Evolutionary conservation across 805 yeast species (phyloP).

Genomic region (Cyberlindnera bimundalis): DNA sequence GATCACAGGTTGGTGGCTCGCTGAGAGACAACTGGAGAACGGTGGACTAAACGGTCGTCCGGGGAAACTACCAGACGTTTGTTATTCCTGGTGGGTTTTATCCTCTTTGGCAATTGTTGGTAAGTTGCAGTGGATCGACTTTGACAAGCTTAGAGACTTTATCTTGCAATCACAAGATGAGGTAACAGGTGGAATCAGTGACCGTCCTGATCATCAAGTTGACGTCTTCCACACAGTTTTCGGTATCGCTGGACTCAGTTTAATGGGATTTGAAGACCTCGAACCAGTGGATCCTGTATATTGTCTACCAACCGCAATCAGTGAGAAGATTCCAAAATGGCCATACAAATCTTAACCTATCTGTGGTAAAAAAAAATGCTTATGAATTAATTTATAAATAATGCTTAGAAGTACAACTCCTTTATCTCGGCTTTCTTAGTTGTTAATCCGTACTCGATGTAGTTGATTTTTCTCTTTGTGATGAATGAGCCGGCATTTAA

Average conservation of each 20-base stretch:
- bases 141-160: slow-evolving; percentile 55
- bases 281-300: slow-evolving; percentile 78
- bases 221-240: slow-evolving; percentile 93
- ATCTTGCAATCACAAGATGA: slow-evolving; percentile 76
- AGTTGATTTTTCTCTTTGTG: slow-evolving; percentile 49
- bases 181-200: slow-evolving; percentile 85
- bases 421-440: slow-evolving; percentile 47
- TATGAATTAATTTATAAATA: no score
- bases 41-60: slow-evolving; percentile 98
- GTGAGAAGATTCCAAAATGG: slow-evolving; percentile 34
- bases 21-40: slow-evolving; percentile 78
- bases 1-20: slow-evolving; percentile 75
- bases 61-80: slow-evolving; percentile 93
- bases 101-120: slow-evolving; percentile 68
- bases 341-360: slow-evolving; percentile 27
- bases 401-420: slow-evolving; percentile 39
- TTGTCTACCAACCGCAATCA: slow-evolving; percentile 62
- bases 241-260: slow-evolving; percentile 83
- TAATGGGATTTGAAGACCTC: slow-evolving; percentile 61
- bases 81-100: slow-evolving; percentile 97
- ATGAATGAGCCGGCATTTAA: slow-evolving; percentile 65
- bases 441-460: slow-evolving; percentile 70
- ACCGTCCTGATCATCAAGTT: slow-evolving; percentile 83
- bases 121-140: slow-evolving; percentile 75
- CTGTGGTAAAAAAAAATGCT: no score